Base-by-base conservation (phyloP, 2,329 filamentous ascomycete species). In the Penicillium sp. region DNA sequence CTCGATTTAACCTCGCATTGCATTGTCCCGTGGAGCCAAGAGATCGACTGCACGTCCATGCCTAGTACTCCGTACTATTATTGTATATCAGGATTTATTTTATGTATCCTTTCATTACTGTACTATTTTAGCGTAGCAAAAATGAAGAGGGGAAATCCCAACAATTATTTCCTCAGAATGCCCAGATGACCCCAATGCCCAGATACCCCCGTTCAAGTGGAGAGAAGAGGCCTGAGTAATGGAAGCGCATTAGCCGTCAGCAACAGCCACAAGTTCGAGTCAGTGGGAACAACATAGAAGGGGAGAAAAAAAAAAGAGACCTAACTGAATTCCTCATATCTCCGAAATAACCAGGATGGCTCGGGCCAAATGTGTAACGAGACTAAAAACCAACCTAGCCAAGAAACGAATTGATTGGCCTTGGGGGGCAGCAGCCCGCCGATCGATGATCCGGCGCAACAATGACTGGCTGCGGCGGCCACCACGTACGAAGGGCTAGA, bases 31-130 rank as follows among this genome's bases (percentile, higher is more conserved):
- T 58, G 52, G 53, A 50, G 48, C 53, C 53, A 52, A 61, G 58
- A 61, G 62, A 65, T 65, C 62, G 62, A 61, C 62, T 65, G 62
- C 61, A 65, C 62, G 62, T 65, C 61, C 61, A 65, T 62, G 46
- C 50, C 40, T 54, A 31, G 31, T 42, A 53, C 50, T 36, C 34
- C 14, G 36, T 40, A 40, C 53, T 36, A 36, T 36, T 36, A 13
- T 36, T 36, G 31, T 34, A 8, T 10, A 4, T 34, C 13, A 27
- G 5, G 5, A 27, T 27, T 27, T 18, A 18, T 18, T 27, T 8
- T 27, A 27, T 27, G 24, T 27, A 27, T 18, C 18, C 24, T 27
- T 27, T 5, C 6, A 27, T 18, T 18, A 18, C 18, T 18, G 18
- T 18, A 18, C 18, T 27, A 27, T 27, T 27, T 40, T 51, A 40